These are phyloP conservation scores for Anethum foeniculum DNA, from an alignment of 140 eudicot genomes.

Conservation along the genomic window DNA sequence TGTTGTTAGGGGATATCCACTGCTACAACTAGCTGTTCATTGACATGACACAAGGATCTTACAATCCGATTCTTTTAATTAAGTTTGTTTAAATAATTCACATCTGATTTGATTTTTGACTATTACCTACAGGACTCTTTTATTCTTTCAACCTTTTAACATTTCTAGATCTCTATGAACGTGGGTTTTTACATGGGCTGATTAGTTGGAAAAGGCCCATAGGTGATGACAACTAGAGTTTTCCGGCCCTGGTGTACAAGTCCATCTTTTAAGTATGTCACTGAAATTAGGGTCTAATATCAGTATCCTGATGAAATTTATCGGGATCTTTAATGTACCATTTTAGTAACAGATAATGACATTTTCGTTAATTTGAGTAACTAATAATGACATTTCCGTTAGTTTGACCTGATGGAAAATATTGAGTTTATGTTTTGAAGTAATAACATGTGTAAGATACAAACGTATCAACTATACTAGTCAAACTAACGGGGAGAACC, in stretches of 20 bases:
- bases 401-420: no score
- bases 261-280: background rate
- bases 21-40: conserved; percentile 3
- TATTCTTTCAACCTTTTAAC: background rate
- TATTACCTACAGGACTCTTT: background rate
- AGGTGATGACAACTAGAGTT: background rate
- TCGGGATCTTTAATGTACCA: no score
- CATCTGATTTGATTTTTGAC: conserved; percentile 7
- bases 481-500: no score
- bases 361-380: no score
- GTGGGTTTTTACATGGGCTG: background rate
- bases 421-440: no score
- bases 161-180: background rate
- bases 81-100: background rate
- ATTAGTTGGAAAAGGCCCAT: background rate
- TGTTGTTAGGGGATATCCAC: conserved; percentile 7
- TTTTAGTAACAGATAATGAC: no score
- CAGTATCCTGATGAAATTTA: no score
- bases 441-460: no score
- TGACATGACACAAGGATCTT: conserved; percentile 10
- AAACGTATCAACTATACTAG: no score
- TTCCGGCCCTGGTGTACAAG: background rate
- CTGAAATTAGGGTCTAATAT: no score
- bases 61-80: background rate
- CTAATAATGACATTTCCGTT: no score